Evolutionary conservation across 2,329 filamentous ascomycete species (phyloP), one percentile per base, ranked within the genome.

Genomic region (Cladosporium cucumerinum): DNA sequence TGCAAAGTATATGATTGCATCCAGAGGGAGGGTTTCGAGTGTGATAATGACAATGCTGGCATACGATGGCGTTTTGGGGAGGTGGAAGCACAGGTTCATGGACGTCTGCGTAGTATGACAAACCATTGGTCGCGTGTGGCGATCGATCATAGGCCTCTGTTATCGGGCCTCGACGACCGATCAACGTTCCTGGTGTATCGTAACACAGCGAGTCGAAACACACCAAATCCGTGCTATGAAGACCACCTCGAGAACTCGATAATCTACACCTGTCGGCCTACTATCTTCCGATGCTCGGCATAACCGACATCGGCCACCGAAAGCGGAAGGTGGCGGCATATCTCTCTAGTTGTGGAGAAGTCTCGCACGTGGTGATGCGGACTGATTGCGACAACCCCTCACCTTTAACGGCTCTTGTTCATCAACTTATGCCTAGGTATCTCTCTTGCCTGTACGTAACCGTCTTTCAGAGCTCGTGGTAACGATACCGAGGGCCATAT

Each of bases 271-370:
- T 12, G 18, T 46, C 39, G 39, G 39, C n/a, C 39, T 46, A 46
- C 39, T 46, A 21, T 46, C 39, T 30, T 10, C 51, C 51, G 51
- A 54, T 28, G 16, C 51, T 32, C 26, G n/a, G 14, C 2, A 32
- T 32, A 21, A 18, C 51, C 57, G 57, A 60, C 6, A 30, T 60
- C 57, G 57, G 57, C 57, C 16, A 23, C 46, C 57, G 11, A 48
- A 48, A 60, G 39, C 46, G 57, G 57, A 28, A 60, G 57, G 57
- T 60, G 57, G 57, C n/a, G n/a, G n/a, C n/a, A 36, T 60, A 48
- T 28, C 25, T 49, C 34, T 5, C n/a, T 28, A 39, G 55, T 34
- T 34, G 57, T 60, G 57, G 57, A 51, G 57, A 34, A 49, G 10
- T 18, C 43, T 11, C n/a, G n/a, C n/a, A n/a, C n/a, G 30, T 16